Base-by-base conservation (phyloP, 2,329 filamentous ascomycete species). In the Lojkania enalia region DNA sequence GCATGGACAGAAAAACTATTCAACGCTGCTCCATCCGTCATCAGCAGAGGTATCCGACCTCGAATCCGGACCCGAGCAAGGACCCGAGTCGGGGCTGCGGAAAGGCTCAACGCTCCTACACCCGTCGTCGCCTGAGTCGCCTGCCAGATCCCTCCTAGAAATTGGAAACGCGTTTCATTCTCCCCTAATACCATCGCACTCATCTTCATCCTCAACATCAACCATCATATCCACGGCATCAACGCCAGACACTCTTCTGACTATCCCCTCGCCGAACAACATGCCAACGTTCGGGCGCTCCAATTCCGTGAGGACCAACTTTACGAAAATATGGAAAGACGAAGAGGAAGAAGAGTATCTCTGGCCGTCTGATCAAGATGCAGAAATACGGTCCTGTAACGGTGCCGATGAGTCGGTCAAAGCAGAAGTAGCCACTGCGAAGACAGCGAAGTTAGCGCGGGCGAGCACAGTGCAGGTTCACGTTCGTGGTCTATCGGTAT, bases 201-300 rank as follows among this genome's bases (percentile, higher is more conserved):
- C 57, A 60, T 5, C 48, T 62, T 5, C 58, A 60, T 38, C 58
- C 58, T 61, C 58, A 5, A 35, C 48, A 11, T 19, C 33, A 9
- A 15, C 7, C 30, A 33, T 33, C 7, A 6, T 6, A 16, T 16
- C 30, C 7, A 16, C 14, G 6, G 7, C 14, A 6, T 33, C 30
- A 9, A 11, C 30, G 6, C 11, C 30, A 15, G 30, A 33, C 9
- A 9, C 30, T 7, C 7, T 33, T 15, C 6, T 33, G 9, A 16
- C 30, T 6, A 12, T 33, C 30, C 30, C 30, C 6, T 15, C 30
- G 11, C 14, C 7, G 16, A 9, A 16, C 7, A 33, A 6, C 16
- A 9, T 6, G 30, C 6, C 30, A 16, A 16, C 7, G 6, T 33
- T 11, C 30, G n/a, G n/a, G n/a, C n/a, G n/a, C n/a, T n/a, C n/a